These are phyloP conservation scores for Suhomyces taliae DNA, from an alignment of 1,139 yeast genomes.

Conservation along the genomic window DNA sequence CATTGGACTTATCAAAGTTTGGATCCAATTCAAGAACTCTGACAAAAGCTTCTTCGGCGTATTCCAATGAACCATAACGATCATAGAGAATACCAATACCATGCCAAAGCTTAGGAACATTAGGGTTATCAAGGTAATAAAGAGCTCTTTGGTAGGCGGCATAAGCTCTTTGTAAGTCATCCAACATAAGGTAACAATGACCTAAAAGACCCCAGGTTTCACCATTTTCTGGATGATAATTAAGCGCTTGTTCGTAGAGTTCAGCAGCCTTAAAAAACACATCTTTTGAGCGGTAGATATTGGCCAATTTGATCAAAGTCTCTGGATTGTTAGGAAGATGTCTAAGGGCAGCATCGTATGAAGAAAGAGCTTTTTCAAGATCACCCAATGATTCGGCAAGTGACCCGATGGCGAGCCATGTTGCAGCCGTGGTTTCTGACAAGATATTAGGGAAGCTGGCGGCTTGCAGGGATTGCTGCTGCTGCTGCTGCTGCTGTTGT, in stretches of 20 bases:
- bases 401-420: constrained; percentile 91
- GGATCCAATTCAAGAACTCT: constrained; percentile 95
- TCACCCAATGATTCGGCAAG: constrained; percentile 90
- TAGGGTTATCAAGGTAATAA: constrained; percentile 86
- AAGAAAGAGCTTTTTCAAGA: constrained; percentile 82
- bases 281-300: constrained; percentile 83
- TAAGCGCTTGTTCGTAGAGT: constrained; percentile 81
- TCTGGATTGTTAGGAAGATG: constrained; percentile 85
- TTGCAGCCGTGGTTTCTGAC: constrained; percentile 77
- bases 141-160: constrained; percentile 96
- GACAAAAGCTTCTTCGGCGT: constrained; percentile 97
- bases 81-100: constrained; percentile 96
- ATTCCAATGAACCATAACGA: constrained; percentile 91
- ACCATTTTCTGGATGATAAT: constrained; percentile 83
- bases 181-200: constrained; percentile 95
- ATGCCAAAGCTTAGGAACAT: constrained; percentile 97
- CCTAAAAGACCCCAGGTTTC: constrained; percentile 98
- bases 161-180: constrained; percentile 92
- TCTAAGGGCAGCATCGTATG: constrained; percentile 87
- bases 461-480: constrained; percentile 1
- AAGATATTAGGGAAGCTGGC: constrained; percentile 18
- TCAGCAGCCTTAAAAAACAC: constrained; percentile 93
- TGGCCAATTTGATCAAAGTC: constrained; percentile 82
- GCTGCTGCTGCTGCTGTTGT: constrained; percentile 7
- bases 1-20: constrained; percentile 92